Base-by-base conservation (phyloP, 2,329 filamentous ascomycete genomes). In the Ceratocystis alfenasii region DNA sequence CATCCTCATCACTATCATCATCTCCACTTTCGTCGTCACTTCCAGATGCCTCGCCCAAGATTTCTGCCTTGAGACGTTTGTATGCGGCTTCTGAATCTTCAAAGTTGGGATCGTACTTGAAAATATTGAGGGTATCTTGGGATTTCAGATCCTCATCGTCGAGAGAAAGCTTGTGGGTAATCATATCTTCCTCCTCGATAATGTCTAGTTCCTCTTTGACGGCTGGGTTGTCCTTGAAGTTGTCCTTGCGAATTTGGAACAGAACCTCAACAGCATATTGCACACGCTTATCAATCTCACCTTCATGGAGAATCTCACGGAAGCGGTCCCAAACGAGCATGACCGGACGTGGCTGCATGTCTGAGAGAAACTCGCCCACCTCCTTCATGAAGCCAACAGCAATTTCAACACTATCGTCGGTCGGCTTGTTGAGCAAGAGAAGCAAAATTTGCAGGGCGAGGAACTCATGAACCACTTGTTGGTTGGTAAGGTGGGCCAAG, bases 251-350 rank as follows among this genome's bases (percentile, higher is more conserved):
- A 66, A 96, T 88, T 77, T 99, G 92, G 74, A 99, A 99, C 55
- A 99, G 78, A 5, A 97, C 94, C 75, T 99, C 94, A 66, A 99
- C 93, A 89, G 96, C 96, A 76, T 97, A 99, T 77, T 99, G 94
- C n/a, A 93, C 92, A 69, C 94, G 84, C 80, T 96, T 96, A 74
- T 97, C 93, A 74, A 99, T 96, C 73, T 94, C 92, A 57, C 91
- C 91, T 75, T 99, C 94, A 77, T 99, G 93, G 7, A 99, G 79
- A 69, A 97, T 96, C 71, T 88, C 93, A 71, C 94, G 81, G 79
- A 99, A 95, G 75, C 96, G 92, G 72, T 99, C 94, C 73, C 95
- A 99, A 6, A 99, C 90, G 28, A 88, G 89, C 70, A 93, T 83
- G 36, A 91, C 87, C 72, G 97, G 95, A 10, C 89, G 83, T 1